Evolutionary conservation across 768 basidiomycete genomes (phyloP).

Genomic region (Rubroboletus satanas): DNA sequence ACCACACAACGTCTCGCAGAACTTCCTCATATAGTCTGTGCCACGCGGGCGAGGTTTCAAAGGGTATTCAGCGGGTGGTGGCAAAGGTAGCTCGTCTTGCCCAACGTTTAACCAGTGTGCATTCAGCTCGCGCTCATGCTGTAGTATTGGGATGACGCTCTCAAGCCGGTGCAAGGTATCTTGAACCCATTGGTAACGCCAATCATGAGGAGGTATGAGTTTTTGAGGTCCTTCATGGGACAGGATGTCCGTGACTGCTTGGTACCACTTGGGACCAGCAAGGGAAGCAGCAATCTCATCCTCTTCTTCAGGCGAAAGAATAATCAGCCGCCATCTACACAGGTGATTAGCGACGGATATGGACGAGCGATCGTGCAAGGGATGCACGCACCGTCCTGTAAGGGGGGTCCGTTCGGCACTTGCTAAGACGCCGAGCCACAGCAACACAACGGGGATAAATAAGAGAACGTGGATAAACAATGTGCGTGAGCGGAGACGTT

Average conservation of each 20-base stretch:
- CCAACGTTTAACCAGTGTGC: slow-evolving; percentile 54
- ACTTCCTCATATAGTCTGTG: slow-evolving; percentile 61
- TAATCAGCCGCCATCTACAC: slow-evolving; percentile 76
- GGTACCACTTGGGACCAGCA: slow-evolving; percentile 82
- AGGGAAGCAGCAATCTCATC: slow-evolving; percentile 82
- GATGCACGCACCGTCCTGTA: slow-evolving; percentile 67
- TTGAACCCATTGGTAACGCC: slow-evolving; percentile 87
- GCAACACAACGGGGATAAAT: slow-evolving; percentile 55
- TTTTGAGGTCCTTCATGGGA: slow-evolving; percentile 56
- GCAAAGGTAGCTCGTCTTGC: slow-evolving; percentile 54
- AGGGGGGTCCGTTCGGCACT: slow-evolving; percentile 76
- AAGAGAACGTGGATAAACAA: slow-evolving; percentile 52
- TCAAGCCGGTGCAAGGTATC: slow-evolving; percentile 78
- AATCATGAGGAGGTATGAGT: slow-evolving; percentile 73
- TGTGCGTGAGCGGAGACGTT: slow-evolving; percentile 47
- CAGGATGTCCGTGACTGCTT: slow-evolving; percentile 76
- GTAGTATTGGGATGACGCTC: slow-evolving; percentile 62
- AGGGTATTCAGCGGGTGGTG: slow-evolving; percentile 80
- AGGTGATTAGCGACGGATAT: slow-evolving; percentile 2
- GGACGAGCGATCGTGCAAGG: background rate
- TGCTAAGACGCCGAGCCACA: slow-evolving; percentile 68
- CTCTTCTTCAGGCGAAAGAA: slow-evolving; percentile 91
- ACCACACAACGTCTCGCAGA: slow-evolving; percentile 49
- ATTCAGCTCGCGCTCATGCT: slow-evolving; percentile 52
- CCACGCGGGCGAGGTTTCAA: slow-evolving; percentile 80